Conservation (phyloP, 768 basidiomycete genomes). For the Boletus vinaceobasis region DNA sequence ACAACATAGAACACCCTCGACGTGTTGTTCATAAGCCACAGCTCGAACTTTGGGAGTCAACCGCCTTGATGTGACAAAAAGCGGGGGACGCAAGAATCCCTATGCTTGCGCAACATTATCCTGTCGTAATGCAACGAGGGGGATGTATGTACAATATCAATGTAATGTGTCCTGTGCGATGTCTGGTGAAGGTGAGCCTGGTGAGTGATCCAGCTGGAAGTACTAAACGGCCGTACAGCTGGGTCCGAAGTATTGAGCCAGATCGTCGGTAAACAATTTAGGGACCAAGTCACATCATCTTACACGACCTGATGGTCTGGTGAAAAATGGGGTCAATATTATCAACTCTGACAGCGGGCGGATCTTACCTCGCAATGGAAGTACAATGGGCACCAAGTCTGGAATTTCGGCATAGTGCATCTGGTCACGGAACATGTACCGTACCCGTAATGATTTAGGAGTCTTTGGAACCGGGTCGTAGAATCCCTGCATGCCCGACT, state of each 20-base stretch:
- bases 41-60: neutral
- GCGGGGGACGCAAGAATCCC: conserved; percentile 9
- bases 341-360: conserved; percentile 6
- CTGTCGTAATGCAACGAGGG: conserved; percentile 22
- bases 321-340: conserved; percentile 8
- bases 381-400: conserved; percentile 63
- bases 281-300: neutral
- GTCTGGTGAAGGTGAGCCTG: neutral
- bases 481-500: conserved; percentile 84
- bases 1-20: conserved; percentile 9
- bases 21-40: conserved; percentile 25
- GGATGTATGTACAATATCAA: conserved; percentile 25
- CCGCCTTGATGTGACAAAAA: conserved; percentile 9
- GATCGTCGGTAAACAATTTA: neutral
- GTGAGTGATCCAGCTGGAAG: conserved; percentile 4
- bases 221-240: neutral
- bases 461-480: conserved; percentile 78
- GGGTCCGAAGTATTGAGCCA: conserved; percentile 6
- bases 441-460: conserved; percentile 64
- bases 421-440: conserved; percentile 72
- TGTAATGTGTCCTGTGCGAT: conserved; percentile 22
- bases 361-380: conserved; percentile 70
- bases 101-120: conserved; percentile 6
- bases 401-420: conserved; percentile 76
- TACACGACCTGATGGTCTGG: conserved; percentile 31